These are phyloP conservation scores for rapeseed (Brassica napus) DNA, from an alignment of 345 rosid genomes.

Conservation along the genomic window Da-Ae NC_063436.1:22613501-22614000, in stretches of 20 bases:
- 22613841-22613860: background rate
- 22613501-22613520: slow-evolving; percentile 25
- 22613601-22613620: too few relatives aligned
- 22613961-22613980: slow-evolving; percentile 19
- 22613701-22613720: slow-evolving; percentile 29
- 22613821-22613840: slow-evolving; percentile 1
- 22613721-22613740: background rate
- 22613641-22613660: too few relatives aligned
- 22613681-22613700: slow-evolving; percentile 8
- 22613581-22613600: slow-evolving; percentile 32
- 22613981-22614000: slow-evolving; percentile 27
- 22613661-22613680: background rate
- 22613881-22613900: background rate
- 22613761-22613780: background rate
- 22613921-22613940: slow-evolving; percentile 25
- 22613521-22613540: slow-evolving; percentile 20
- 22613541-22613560: slow-evolving; percentile 20
- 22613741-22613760: slow-evolving; percentile 4
- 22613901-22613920: slow-evolving; percentile 33
- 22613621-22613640: too few relatives aligned
- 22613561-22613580: slow-evolving; percentile 36
- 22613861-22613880: slow-evolving; percentile 9
- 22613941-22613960: slow-evolving; percentile 20
- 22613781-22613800: background rate
- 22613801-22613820: background rate